Percentiles rank a stretch among this genome's conserved stretches.
These are phyloP conservation scores for Beauveria australis DNA, from an alignment of 2,329 filamentous ascomycete species.

Conservation along the genomic window DNA sequence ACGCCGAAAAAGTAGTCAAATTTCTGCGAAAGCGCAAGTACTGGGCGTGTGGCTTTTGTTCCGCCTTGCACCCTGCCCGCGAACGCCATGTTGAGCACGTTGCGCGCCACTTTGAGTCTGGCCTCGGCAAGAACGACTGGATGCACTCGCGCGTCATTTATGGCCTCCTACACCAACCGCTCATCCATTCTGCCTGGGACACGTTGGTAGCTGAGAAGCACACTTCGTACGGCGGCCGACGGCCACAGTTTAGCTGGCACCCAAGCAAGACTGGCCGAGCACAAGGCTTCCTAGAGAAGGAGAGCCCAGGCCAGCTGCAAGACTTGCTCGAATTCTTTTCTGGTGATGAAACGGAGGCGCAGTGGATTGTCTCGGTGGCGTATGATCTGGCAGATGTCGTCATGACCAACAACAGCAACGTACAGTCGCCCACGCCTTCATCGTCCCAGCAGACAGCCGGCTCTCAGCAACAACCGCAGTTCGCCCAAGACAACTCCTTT, in stretches of 20 bases:
- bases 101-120: constrained; percentile 56
- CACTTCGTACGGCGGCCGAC: constrained; percentile 42
- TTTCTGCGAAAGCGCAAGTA: constrained; percentile 57
- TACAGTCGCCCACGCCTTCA: constrained; percentile 24
- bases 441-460: constrained; percentile 19
- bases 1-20: constrained; percentile 55
- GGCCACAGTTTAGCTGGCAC: constrained; percentile 57
- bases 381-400: constrained; percentile 47
- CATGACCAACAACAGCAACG: constrained; percentile 25
- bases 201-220: constrained; percentile 44
- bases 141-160: constrained; percentile 62
- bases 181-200: constrained; percentile 55
- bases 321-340: constrained; percentile 59
- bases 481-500: constrained; percentile 22
- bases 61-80: constrained; percentile 51
- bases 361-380: constrained; percentile 48
- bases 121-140: constrained; percentile 57
- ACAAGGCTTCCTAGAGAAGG: constrained; percentile 52
- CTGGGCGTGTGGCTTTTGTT: constrained; percentile 63
- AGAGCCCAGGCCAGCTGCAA: constrained; percentile 54
- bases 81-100: constrained; percentile 63
- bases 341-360: constrained; percentile 46
- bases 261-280: constrained; percentile 47
- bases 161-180: constrained; percentile 57
- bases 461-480: constrained; percentile 13